Percentiles rank a stretch among this genome's conserved stretches.
Conservation (phyloP, 768 basidiomycete genomes). For the Tulasnella sp. region DNA sequence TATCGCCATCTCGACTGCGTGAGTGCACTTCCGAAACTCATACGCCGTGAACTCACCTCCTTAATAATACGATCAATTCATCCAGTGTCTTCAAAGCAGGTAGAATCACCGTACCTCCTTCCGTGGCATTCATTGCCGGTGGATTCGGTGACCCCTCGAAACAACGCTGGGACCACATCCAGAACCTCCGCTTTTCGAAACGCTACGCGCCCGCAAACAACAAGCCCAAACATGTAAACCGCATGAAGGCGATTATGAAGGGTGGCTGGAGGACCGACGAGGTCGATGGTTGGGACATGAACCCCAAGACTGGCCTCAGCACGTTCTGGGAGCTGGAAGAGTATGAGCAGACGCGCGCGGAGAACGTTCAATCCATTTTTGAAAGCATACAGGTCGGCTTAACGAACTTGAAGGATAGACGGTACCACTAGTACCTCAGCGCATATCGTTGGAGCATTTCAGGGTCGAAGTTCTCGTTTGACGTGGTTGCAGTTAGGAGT, state of each 20-base stretch:
- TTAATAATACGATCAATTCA: background rate
- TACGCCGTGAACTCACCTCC: background rate
- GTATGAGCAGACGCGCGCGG: constrained; percentile 13
- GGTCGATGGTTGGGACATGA: background rate
- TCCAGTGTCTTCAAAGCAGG: constrained; percentile 18
- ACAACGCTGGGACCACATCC: constrained; percentile 14
- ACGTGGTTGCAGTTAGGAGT: too few relatives aligned
- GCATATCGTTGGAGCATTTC: too few relatives aligned
- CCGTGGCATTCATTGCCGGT: constrained; percentile 13
- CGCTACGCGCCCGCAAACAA: background rate
- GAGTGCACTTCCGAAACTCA: background rate
- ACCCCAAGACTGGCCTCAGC: too few relatives aligned
- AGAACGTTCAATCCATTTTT: constrained; percentile 3
- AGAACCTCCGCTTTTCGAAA: constrained; percentile 12
- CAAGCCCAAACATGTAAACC: background rate
- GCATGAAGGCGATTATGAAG: constrained; percentile 13
- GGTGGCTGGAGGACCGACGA: constrained; percentile 19
- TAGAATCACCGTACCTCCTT: constrained; percentile 18
- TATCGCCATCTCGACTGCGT: constrained; percentile 16
- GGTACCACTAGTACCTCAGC: too few relatives aligned
- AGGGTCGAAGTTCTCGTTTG: too few relatives aligned
- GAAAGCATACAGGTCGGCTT: background rate
- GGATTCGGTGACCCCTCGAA: constrained; percentile 16
- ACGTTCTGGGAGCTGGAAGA: constrained; percentile 17
- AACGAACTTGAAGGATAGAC: constrained; percentile 3